Evolutionary conservation across 495 filamentous ascomycete genomes (phyloP).

Genomic region (Terfezia claveryi): DNA sequence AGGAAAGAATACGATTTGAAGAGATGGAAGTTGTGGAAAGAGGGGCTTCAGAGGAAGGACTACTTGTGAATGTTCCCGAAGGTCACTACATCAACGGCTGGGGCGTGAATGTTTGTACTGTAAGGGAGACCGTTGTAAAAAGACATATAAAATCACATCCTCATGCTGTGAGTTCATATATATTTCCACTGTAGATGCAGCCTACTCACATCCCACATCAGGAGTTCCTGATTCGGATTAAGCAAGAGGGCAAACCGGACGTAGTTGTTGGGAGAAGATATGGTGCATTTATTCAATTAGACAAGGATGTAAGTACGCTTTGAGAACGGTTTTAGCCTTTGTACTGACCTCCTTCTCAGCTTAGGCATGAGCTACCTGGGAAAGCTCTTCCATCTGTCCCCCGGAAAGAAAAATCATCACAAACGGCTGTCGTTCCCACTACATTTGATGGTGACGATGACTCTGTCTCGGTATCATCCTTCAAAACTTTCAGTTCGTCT

Average conservation of each 20-base stretch:
- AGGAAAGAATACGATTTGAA: slow-evolving; percentile 85
- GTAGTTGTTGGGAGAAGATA: slow-evolving; percentile 66
- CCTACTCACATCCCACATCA: slow-evolving; percentile 16
- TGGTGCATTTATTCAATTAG: slow-evolving; percentile 61
- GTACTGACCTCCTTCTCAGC: slow-evolving; percentile 42
- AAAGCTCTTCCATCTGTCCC: slow-evolving; percentile 74
- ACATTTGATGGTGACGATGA: slow-evolving; percentile 25
- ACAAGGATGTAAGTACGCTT: slow-evolving; percentile 29
- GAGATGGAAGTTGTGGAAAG: slow-evolving; percentile 92
- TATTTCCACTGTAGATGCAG: background rate
- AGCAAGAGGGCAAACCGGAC: slow-evolving; percentile 45
- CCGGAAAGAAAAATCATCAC: slow-evolving; percentile 65
- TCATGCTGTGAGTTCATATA: slow-evolving; percentile 50
- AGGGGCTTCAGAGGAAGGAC: slow-evolving; percentile 70
- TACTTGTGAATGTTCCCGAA: slow-evolving; percentile 67
- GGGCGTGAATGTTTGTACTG: slow-evolving; percentile 90
- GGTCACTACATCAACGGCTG: slow-evolving; percentile 82
- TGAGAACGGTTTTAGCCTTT: slow-evolving; percentile 64
- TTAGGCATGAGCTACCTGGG: slow-evolving; percentile 73
- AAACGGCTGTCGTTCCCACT: slow-evolving; percentile 25
- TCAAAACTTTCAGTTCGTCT: slow-evolving; percentile 21
- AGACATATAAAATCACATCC: slow-evolving; percentile 75
- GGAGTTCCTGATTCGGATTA: slow-evolving; percentile 81
- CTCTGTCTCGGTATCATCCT: slow-evolving; percentile 60
- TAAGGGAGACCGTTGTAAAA: slow-evolving; percentile 58